phyloP scores from a whole-genome alignment of 148 eudicot species.

The Spergularia marina region DNA sequence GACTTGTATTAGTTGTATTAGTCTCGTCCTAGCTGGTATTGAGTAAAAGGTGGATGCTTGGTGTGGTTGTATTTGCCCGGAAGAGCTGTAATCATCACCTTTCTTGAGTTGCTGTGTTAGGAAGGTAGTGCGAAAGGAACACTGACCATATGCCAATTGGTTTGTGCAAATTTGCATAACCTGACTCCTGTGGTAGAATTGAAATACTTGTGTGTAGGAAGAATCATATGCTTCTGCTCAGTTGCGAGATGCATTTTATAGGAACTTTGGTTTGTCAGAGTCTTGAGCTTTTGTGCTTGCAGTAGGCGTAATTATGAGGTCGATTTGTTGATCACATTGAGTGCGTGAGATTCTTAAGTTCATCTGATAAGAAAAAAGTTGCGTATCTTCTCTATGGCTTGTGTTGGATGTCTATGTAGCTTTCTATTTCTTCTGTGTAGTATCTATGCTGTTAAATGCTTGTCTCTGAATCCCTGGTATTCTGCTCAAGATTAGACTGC shows the following conservation, averaged over 20 bases:
- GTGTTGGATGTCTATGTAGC: background rate
- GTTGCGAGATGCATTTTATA: background rate
- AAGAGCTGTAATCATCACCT: background rate
- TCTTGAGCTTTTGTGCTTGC: background rate
- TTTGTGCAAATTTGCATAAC: no score
- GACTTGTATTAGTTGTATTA: background rate
- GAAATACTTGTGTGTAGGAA: background rate
- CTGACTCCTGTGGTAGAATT: no score
- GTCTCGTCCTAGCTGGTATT: background rate
- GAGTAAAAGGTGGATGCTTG: background rate
- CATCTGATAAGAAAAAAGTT: background rate
- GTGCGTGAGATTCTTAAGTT: background rate
- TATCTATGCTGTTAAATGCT: background rate
- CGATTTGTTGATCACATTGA: background rate
- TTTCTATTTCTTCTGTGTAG: background rate
- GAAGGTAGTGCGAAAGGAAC: background rate
- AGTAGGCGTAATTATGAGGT: background rate
- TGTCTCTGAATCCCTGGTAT: background rate
- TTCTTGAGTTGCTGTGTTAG: background rate
- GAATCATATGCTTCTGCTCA: background rate
- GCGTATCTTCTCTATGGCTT: background rate
- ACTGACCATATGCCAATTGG: no score
- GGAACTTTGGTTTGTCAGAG: background rate
- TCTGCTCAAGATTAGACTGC: background rate
- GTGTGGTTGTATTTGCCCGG: background rate